Evolutionary conservation across 768 basidiomycete species (phyloP), one percentile per base, ranked within the genome.

Genomic region (Tricholomella constricta): DNA sequence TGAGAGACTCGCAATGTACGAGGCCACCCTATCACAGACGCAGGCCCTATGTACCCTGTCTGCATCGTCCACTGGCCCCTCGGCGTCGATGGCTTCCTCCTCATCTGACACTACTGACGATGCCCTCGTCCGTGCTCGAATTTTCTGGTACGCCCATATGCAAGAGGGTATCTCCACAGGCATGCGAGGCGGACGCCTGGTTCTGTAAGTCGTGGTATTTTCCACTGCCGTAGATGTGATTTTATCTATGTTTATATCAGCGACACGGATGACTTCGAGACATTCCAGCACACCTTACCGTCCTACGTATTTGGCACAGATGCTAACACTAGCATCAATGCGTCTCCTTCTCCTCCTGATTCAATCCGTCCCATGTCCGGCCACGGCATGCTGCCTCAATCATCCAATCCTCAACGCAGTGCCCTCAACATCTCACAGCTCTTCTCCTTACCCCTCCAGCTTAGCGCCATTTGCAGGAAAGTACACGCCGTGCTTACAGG

Each of bases 101-200:
- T 69, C n/a, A n/a, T n/a, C 82, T 19, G 73, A 78, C 49, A 79
- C 74, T 42, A 74, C 78, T 29, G 84, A 86, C 45, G 81, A 88
- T 46, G 82, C 85, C 31, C 67, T 76, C 41, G 75, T 89, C 29
- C 83, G 91, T 29, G 85, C 90, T 2, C 78, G 94, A 26, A 78
- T 95, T 27, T 95, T 92, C 66, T 96, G 92, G 90, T 96, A 94
- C 61, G 84, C 89, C 6, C 83, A 93, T 57, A 82, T 88, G 22
- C 86, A 91, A 54, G 94, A 96, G 69, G 90, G 91, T 25, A 79
- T 94, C 19, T 83, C 84, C 1, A 89, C 83, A 8, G 94, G 88
- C 19, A 77, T 95, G 52, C 80, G 85, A 45, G 94, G 94, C n/a
- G 88, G 91, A 2, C 86, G 91, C 34, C 77, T 96, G 42, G 74